Conservation (phyloP, 495 filamentous ascomycete species). For the Neurospora terricola region DNA sequence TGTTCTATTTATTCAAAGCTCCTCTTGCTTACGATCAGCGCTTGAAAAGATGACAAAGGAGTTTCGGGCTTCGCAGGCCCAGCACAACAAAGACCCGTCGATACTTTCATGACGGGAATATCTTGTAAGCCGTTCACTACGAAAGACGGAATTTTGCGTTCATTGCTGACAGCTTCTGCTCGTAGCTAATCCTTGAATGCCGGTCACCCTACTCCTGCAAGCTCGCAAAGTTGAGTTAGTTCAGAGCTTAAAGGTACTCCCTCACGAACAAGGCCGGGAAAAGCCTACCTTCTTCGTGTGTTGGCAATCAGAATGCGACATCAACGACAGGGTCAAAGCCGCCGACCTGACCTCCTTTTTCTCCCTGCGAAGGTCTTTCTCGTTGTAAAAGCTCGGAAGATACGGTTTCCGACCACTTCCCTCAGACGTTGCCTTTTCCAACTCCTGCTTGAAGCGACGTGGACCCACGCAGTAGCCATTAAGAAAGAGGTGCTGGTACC, state of each 20-base stretch:
- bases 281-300: background rate
- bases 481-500: background rate
- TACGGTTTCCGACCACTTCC: background rate
- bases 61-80: background rate
- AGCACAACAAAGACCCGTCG: background rate
- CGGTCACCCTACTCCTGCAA: background rate
- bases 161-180: too few relatives aligned
- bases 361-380: background rate
- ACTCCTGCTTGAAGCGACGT: background rate
- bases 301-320: background rate
- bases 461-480: background rate
- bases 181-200: background rate
- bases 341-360: background rate
- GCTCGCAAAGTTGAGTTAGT: background rate
- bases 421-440: background rate
- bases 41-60: background rate
- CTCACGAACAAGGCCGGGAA: background rate
- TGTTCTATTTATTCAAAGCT: too few relatives aligned
- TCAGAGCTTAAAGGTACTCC: background rate
- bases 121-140: too few relatives aligned
- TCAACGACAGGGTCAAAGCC: background rate
- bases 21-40: too few relatives aligned
- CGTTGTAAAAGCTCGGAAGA: background rate
- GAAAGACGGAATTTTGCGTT: too few relatives aligned
- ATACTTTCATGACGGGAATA: background rate